Conservation (phyloP, 106 monocot species). For the Allium fistulosum region DNA sequence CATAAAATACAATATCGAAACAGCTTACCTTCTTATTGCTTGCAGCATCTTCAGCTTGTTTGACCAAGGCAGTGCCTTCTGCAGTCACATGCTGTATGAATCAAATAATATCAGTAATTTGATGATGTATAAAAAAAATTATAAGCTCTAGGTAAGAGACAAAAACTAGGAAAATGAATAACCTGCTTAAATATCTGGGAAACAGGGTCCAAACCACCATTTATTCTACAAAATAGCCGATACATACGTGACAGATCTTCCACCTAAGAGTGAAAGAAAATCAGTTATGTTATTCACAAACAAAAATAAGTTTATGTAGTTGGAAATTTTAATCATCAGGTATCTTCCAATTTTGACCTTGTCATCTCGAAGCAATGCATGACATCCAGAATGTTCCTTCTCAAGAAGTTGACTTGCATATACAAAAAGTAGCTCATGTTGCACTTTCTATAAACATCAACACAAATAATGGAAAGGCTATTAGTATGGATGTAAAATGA, state of each 20-base stretch:
- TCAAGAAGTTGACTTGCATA: slow-evolving; percentile 51
- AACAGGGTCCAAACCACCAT: slow-evolving; percentile 12
- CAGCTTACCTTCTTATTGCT: slow-evolving; percentile 45
- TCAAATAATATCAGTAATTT: background rate
- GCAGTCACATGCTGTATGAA: slow-evolving; percentile 56
- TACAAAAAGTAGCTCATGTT: slow-evolving; percentile 37
- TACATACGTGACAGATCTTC: slow-evolving; percentile 21
- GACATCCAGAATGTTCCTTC: slow-evolving; percentile 66
- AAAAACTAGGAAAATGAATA: background rate
- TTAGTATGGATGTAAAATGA: background rate
- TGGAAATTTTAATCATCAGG: too few species aligned
- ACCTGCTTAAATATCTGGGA: slow-evolving; percentile 15
- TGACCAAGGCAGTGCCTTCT: slow-evolving; percentile 51
- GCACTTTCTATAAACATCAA: slow-evolving; percentile 48
- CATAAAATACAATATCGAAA: background rate
- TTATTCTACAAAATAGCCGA: slow-evolving; percentile 11
- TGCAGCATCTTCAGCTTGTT: slow-evolving; percentile 66
- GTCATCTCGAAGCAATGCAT: slow-evolving; percentile 58
- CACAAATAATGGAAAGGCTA: slow-evolving; percentile 3
- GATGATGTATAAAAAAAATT: background rate
- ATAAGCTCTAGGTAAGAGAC: background rate
- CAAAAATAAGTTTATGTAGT: too few species aligned
- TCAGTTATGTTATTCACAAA: background rate
- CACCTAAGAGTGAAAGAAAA: slow-evolving; percentile 12
- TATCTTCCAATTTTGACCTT: slow-evolving; percentile 22